Conservation (phyloP, 768 basidiomycete species). For the Lanmaoa pseudosensibilis region DNA sequence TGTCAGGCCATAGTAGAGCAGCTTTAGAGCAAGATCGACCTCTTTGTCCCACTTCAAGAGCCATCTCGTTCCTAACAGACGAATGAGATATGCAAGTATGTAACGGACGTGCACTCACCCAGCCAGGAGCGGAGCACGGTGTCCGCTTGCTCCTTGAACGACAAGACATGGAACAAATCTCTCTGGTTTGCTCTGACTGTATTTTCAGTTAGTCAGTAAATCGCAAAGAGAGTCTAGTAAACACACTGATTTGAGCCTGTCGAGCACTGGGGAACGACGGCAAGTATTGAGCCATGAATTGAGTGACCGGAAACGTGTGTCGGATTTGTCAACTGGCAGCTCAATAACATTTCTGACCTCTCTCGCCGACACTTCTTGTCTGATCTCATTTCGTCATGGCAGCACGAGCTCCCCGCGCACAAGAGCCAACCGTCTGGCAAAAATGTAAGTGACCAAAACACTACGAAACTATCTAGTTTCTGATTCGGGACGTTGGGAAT, state of each 20-base stretch:
- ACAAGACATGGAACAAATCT: constrained; percentile 74
- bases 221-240: background rate
- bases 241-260: constrained; percentile 86
- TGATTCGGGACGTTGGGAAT: constrained; percentile 9
- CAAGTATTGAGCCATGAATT: constrained; percentile 22
- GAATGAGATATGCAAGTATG: constrained; percentile 11
- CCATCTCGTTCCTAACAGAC: constrained; percentile 71
- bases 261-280: constrained; percentile 70
- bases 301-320: background rate
- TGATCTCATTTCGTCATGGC: constrained; percentile 21
- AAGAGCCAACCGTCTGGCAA: constrained; percentile 70
- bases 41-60: constrained; percentile 80
- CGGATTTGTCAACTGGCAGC: constrained; percentile 12
- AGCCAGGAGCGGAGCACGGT: constrained; percentile 74
- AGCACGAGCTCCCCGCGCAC: constrained; percentile 36
- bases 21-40: constrained; percentile 63
- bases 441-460: constrained; percentile 55
- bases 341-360: background rate
- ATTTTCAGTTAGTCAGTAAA: constrained; percentile 11
- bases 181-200: constrained; percentile 84
- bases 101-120: constrained; percentile 44
- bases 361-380: background rate
- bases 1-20: constrained; percentile 73
- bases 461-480: too few relatives aligned
- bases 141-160: constrained; percentile 74